Evolutionary conservation across 441 rosid species (phyloP), one percentile per base, ranked within the genome.

Genomic region (Sinapis alba): DNA sequence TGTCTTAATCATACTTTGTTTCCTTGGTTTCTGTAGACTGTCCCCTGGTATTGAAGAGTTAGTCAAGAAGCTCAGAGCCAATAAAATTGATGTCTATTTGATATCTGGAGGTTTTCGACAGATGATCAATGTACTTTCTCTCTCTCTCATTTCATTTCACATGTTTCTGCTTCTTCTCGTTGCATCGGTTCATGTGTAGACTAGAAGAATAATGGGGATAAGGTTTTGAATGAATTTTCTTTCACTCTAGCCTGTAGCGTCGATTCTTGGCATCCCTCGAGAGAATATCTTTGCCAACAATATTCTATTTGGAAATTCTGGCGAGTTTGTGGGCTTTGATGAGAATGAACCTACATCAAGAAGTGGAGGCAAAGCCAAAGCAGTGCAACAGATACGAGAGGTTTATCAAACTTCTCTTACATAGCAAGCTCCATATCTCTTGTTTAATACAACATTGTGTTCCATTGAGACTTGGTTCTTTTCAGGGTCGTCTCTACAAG

Each of bases 91-190:
- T 81, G 93, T 93, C 70, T 93, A 85, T 84, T 84, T 96, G 86
- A 82, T 96, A 73, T 96, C 99, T 7, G 98, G 99, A 74, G 99
- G 98, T 76, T 96, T 96, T 81, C 97, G 96, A 47, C 97, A 90
- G 75, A 93, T 96, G 99, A 96, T 96, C 80, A 96, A 91, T 75
- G 98, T 96, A 88, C 74, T 81, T 62, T 64, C 64, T 66, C 53
- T 45, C 51, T 6, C 18, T 43, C 18, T 41, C 4, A 28, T 8
- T 16, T 27, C 62, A 50, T 63, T 45, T 30, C 34, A 41, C 15
- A 38, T 68, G 20, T 77, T 32, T n/a, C n/a, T n/a, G n/a, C n/a
- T 78, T 64, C 45, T 58, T 65, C 56, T 53, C 26, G 28, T 27
- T 68, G 34, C 63, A 24, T 66, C 69, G 19, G 2, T 65, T 70